These are phyloP conservation scores for Chrysoporthe puriensis DNA, from an alignment of 2,329 filamentous ascomycete genomes.

Conservation along the genomic window DNA sequence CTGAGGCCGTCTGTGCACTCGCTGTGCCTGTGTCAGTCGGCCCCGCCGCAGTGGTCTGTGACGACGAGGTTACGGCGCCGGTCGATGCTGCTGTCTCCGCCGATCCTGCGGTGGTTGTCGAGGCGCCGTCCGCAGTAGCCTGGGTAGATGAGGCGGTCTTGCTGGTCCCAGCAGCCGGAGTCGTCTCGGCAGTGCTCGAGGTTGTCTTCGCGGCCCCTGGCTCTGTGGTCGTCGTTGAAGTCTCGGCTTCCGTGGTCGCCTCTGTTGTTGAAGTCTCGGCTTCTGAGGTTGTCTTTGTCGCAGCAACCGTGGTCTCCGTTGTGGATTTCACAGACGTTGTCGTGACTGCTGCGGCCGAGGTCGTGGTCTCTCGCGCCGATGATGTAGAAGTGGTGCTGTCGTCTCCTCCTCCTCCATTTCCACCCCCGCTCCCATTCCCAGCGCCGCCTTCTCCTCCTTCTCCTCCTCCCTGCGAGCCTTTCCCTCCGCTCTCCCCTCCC, in stretches of 20 bases:
- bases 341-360: background rate
- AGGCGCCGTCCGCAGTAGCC: background rate
- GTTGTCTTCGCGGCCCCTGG: background rate
- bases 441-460: too few species aligned
- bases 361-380: background rate
- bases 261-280: background rate
- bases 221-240: conserved; percentile 1
- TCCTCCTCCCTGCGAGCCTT: background rate
- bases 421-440: background rate
- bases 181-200: background rate
- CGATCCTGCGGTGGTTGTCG: background rate
- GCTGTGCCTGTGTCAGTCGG: background rate
- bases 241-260: background rate
- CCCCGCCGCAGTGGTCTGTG: background rate
- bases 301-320: background rate
- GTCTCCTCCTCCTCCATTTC: background rate
- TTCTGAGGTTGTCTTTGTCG: background rate
- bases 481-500: background rate
- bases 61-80: background rate
- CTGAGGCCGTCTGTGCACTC: background rate
- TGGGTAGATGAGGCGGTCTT: background rate
- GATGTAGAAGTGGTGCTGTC: background rate
- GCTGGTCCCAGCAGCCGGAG: background rate
- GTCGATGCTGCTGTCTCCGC: background rate
- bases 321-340: background rate